These are phyloP conservation scores for Ramaria rubella DNA, from an alignment of 768 basidiomycete species.

Conservation along the genomic window DNA sequence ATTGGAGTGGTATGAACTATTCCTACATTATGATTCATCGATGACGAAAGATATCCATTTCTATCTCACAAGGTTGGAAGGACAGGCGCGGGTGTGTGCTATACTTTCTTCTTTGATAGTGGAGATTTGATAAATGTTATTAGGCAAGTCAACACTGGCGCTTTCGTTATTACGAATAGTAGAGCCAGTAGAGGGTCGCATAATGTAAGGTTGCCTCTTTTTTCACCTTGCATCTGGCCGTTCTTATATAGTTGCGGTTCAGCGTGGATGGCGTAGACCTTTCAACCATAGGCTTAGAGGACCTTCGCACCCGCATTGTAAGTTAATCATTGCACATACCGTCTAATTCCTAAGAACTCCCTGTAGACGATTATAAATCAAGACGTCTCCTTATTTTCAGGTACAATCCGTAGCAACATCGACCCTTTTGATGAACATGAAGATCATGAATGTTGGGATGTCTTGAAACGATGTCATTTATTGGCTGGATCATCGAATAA, in stretches of 20 bases:
- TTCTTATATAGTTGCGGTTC: neutral
- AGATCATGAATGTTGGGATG: conserved; percentile 56
- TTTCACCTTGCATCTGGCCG: neutral
- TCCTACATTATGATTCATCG: neutral
- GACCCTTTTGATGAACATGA: conserved; percentile 59
- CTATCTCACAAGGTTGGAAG: conserved; percentile 44
- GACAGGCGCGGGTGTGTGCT: conserved; percentile 50
- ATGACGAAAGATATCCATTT: neutral
- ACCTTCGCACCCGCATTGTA: conserved; percentile 57
- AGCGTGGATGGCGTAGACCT: conserved; percentile 71
- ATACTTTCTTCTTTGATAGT: neutral
- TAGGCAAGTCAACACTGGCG: conserved; percentile 54
- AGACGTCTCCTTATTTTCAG: conserved; percentile 69
- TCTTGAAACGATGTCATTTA: conserved; percentile 60
- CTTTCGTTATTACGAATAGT: conserved; percentile 56
- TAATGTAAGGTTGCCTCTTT: conserved; percentile 38
- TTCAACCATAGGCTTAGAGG: conserved; percentile 58
- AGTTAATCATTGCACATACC: conserved; percentile 13
- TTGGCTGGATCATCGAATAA: conserved; percentile 23
- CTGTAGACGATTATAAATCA: conserved; percentile 67
- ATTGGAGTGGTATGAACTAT: conserved; percentile 51
- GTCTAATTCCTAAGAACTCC: neutral
- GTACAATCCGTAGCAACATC: conserved; percentile 65
- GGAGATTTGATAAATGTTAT: neutral
- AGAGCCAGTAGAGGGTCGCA: conserved; percentile 49